Base-by-base conservation (phyloP, 2,329 filamentous ascomycete genomes). In the Apiospora saccharicola region DNA sequence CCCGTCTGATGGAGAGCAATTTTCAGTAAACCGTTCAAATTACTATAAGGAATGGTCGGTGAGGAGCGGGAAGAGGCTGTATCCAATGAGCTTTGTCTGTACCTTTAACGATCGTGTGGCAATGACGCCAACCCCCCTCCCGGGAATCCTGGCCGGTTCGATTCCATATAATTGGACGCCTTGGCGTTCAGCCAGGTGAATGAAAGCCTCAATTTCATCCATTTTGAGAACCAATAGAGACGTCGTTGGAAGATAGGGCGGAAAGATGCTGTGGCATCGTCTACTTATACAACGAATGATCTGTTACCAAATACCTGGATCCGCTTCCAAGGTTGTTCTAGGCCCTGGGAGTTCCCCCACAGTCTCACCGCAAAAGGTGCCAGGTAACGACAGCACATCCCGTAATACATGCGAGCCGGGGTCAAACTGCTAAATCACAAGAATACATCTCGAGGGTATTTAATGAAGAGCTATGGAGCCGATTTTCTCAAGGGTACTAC, bases 101-200 rank as follows among this genome's bases (percentile, higher is more conserved):
- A 71, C 70, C 64, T 68, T 30, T n/a, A 71, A 43, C 37, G 26
- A 19, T n/a, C 70, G 70, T 13, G 64, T 53, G 22, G 70, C 70
- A 19, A 44, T n/a, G 30, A 71, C 43, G 24, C 70, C 70, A 26
- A 53, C 61, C 6, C 70, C 70, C 16, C 70, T 67, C 24, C 47
- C 64, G 22, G 70, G 61, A 22, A 53, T 57, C 14, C 41, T 22
- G 30, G 37, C 47, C 14, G 67, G 61, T 43, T 69, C 24, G n/a
- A 71, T 68, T 26, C 70, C 70, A 46, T 69, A 24, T 4, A 69
- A 10, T 3, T 46, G 44, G 16, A 69, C 67, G 19, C 67, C 67
- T 49, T 22, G 26, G n/a, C 13, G 10, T 49, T 69, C 19, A 13
- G 67, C 44, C 19, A 37, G n/a, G 10, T 10, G 19, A 49, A 69